Evolutionary conservation across 306 rosid genomes (phyloP), one percentile per base, ranked within the genome.

Genomic region (Cercis canadensis): DNA sequence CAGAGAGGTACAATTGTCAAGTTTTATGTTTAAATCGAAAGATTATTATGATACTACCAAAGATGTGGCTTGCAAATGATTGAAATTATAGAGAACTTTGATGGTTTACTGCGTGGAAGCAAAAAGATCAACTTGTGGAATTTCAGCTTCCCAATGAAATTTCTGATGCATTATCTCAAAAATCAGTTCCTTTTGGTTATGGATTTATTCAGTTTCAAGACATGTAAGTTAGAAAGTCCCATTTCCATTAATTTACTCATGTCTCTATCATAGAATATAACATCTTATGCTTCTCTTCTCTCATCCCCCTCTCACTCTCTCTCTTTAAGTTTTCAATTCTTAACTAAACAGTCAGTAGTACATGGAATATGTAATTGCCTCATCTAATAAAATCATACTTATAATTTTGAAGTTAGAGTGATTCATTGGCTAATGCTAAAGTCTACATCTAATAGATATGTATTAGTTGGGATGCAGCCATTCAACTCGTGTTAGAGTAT

Each of bases 31-130:
- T 84, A 21, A 87, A 94, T 72, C 79, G 96, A 13, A 91, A 70
- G 83, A 91, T 91, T 74, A 70, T 94, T 29, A 91, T 91, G 96
- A 87, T 94, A 63, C 81, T 95, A 31, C 92, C 99, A 0, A 94
- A 94, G 65, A 87, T 94, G 97, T 87, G 91, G 85, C 97, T 94
- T 55, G 99, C 97, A 50, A 94, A 94, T 57, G 99, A 94, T 84
- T 97, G 97, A 40, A 94, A 91, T 83, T 94, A 94, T 75, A 79
- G 99, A 80, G 99, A 94, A 65, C 96, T 94, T 8, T 77, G 99
- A 18, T 94, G 99, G 99, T 94, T 94, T 75, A 94, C 99, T 0
- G 96, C 96, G 1, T 94, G 97, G 99, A 94, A 94, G 74, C 83
- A 75, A 60, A 87, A 66, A 41, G 92, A 84, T 59, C 77, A 89